Evolutionary conservation across 164 flowering plant species (phyloP), one percentile per base, ranked within the genome.

Genomic region (Aristolochia fimbriata): DNA sequence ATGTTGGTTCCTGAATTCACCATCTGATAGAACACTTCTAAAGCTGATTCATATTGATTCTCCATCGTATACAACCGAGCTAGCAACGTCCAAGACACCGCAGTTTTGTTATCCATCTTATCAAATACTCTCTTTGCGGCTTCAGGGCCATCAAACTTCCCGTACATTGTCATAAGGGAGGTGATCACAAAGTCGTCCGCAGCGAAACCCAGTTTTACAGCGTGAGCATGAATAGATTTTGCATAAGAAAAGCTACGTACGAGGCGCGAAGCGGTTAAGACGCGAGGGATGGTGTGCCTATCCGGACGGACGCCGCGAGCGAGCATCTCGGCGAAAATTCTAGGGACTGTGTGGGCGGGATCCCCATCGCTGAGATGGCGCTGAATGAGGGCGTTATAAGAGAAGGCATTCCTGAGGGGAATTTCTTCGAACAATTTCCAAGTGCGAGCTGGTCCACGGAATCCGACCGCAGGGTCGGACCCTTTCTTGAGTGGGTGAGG

Each of bases 341-440:
- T 10, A 7, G 43, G 68, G 20, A 78, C 24, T 4, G 48, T 85
- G 17, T 16, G 61, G 15, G 50, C 3, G 9, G 65, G 51, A 25
- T 78, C 63, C 0, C 71, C 71, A 64, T 59, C 65, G 60, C 59
- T 33, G 31, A 85, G 65, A 62, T 83, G 79, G 66, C 72, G 69
- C 46, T 73, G 83, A 61, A 85, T 78, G 14, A 79, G 64, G 16
- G 21, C 67, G 74, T 83, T 87, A 88, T 91, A 87, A 51, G 80
- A 65, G 60, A 72, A 82, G 8, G 83, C 73, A 48, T 78, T 63
- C 49, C 65, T 49, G 3, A 19, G 60, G 57, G 82, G 84, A 65
- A 80, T 80, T 77, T 76, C 74, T 33, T 76, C 83, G 65, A 80
- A 66, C 80, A 67, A 19, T 13, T 71, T 68, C 68, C 49, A 67